Conservation (phyloP, 768 basidiomycete species). For the Serendipita sp. region DNA sequence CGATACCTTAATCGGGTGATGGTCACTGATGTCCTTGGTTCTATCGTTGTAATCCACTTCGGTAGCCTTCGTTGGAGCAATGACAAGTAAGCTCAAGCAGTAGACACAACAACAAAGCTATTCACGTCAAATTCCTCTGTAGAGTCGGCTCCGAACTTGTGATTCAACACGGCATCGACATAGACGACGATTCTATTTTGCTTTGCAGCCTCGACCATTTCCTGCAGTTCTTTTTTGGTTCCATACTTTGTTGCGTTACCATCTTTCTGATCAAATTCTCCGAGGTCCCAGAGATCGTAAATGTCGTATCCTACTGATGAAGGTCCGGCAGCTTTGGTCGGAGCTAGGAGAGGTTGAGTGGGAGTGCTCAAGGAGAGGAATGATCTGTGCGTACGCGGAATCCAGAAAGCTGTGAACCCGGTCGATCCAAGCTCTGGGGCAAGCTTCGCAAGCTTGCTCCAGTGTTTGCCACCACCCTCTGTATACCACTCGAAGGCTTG, state of each 20-base stretch:
- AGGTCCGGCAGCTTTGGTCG: conserved; percentile 6
- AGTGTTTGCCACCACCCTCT: conserved; percentile 10
- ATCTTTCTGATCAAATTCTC: conserved; percentile 13
- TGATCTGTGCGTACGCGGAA: conserved; percentile 5
- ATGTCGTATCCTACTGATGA: conserved; percentile 12
- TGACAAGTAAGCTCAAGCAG: conserved; percentile 12
- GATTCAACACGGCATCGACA: conserved; percentile 24
- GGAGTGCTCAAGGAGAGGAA: neutral
- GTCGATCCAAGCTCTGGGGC: conserved; percentile 1
- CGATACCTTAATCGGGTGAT: conserved; percentile 20
- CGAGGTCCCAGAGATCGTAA: conserved; percentile 14
- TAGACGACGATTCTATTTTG: conserved; percentile 22
- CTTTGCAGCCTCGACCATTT: conserved; percentile 19
- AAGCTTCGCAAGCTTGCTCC: conserved; percentile 6
- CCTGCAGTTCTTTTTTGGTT: conserved; percentile 23
- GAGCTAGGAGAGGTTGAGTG: neutral
- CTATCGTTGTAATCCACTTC: conserved; percentile 8
- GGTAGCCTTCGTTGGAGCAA: neutral
- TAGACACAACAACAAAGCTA: conserved; percentile 20
- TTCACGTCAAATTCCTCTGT: conserved; percentile 21
- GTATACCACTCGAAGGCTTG: conserved; percentile 11
- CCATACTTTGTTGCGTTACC: conserved; percentile 21
- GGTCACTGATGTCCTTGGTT: conserved; percentile 16
- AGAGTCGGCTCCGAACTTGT: conserved; percentile 22
- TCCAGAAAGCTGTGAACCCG: conserved; percentile 9